phyloP scores from a whole-genome alignment of 352 stramenopile genomes.

The Phytophthora sp. region DNA sequence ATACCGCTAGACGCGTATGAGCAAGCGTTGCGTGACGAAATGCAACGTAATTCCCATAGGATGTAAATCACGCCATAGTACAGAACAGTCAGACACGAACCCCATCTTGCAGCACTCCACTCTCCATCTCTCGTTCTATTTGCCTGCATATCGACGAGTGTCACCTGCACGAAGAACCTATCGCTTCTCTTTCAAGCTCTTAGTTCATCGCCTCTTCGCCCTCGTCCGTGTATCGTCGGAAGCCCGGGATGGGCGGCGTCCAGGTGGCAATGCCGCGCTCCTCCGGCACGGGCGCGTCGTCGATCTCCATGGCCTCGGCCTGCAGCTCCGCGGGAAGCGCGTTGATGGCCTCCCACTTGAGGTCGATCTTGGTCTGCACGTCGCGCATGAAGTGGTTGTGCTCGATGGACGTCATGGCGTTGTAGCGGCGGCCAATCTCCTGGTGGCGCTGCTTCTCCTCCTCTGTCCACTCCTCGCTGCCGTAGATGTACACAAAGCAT shows the following conservation, averaged over 20 bases:
- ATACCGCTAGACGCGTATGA: constrained; percentile 7
- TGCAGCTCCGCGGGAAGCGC: constrained; percentile 81
- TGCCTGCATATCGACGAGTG: constrained; percentile 21
- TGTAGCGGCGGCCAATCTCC: constrained; percentile 85
- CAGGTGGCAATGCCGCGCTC: constrained; percentile 81
- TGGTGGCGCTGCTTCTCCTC: constrained; percentile 80
- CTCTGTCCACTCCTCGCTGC: constrained; percentile 78
- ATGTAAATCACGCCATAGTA: constrained; percentile 19
- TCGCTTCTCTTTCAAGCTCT: not conserved
- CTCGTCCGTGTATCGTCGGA: constrained; percentile 84
- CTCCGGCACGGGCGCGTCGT: constrained; percentile 66
- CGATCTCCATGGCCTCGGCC: constrained; percentile 75
- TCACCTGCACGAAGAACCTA: constrained; percentile 8
- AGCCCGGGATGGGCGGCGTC: constrained; percentile 88
- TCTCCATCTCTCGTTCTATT: constrained; percentile 33
- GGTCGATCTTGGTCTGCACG: constrained; percentile 92
- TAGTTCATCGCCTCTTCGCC: constrained; percentile 34
- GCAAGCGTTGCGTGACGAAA: constrained; percentile 5
- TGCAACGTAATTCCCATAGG: constrained; percentile 2
- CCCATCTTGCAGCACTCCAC: constrained; percentile 14
- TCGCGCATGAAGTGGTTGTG: constrained; percentile 91
- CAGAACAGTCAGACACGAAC: constrained; percentile 23
- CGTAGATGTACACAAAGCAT: not conserved
- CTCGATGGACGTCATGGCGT: constrained; percentile 77
- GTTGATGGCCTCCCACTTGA: constrained; percentile 92